Evolutionary conservation across 2,329 filamentous ascomycete genomes (phyloP), one percentile per base, ranked within the genome.

Genomic region (Fusarium sp.): DNA sequence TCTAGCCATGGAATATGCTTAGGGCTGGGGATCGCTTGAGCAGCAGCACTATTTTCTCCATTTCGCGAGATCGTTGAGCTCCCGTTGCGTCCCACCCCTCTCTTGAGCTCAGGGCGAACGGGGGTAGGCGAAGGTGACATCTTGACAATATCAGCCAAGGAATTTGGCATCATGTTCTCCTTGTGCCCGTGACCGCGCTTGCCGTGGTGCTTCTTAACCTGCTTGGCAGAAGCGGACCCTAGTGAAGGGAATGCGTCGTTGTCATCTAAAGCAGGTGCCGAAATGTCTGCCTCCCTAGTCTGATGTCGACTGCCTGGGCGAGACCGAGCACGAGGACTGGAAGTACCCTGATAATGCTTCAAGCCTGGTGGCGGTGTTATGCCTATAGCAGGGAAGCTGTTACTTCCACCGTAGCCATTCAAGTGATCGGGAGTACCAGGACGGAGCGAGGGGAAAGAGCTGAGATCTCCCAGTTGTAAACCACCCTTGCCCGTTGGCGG

Each of bases 1-100:
- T 97, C 95, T 6, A 98, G 82, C 96, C 96, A 99, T 1, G 96
- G 96, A 45, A 99, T 93, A 72, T 97, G 92, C 75, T 96, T 93
- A 11, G 96, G 96, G 57, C 89, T 88, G 19, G 92, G 87, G 56
- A 99, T 98, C 3, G 93, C 90, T 76, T 92, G 90, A 17, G 94
- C 92, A 28, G 93, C 90, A 24, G 88, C 85, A 75, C 91, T 96
- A 73, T 95, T 93, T 77, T 97, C 93, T 20, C 89, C 87, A 66
- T 85, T 88, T 52, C 87, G 88, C 46, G 88, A 83, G 56, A 85
- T 89, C 12, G 85, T 85, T 40, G 88, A 86, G 76, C 87, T 91
- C 61, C 89, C 89, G 67, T 91, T 89, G 36, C 89, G 84, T 34
- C 82, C 81, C 42, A 85, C 20, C 9, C 55, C 78, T 76, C 85